These are phyloP conservation scores for Sugiyamaella floridensis DNA, from an alignment of 805 yeast genomes.

Conservation along the genomic window DNA sequence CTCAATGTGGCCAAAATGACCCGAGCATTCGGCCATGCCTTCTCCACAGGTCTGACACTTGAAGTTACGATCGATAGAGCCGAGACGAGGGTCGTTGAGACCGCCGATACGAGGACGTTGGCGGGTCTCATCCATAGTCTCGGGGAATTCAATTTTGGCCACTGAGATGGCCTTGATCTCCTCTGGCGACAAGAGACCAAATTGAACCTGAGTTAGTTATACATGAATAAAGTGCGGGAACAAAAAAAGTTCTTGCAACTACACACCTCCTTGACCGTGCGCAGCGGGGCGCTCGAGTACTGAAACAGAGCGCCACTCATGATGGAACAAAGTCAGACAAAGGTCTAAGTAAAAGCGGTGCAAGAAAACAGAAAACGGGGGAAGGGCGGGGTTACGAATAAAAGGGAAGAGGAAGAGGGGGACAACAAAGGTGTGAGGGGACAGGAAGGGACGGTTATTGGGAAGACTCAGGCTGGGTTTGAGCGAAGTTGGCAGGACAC, in stretches of 20 bases:
- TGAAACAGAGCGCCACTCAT: slow-evolving; percentile 55
- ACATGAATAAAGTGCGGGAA: background rate
- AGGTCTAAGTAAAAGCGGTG: background rate
- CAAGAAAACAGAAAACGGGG: background rate
- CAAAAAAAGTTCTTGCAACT: background rate
- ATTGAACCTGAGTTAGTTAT: slow-evolving; percentile 57
- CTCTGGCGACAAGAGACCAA: slow-evolving; percentile 96
- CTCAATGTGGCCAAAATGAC: slow-evolving; percentile 98
- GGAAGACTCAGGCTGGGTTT: background rate
- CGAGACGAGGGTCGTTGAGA: slow-evolving; percentile 91
- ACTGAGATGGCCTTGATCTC: slow-evolving; percentile 96
- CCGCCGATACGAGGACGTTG: slow-evolving; percentile 96
- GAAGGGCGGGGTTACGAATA: background rate
- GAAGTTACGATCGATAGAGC: slow-evolving; percentile 93
- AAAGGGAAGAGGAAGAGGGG: background rate
- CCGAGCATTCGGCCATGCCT: slow-evolving; percentile 98
- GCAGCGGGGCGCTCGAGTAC: slow-evolving; percentile 96
- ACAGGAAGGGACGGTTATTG: background rate
- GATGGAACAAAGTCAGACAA: background rate
- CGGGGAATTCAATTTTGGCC: slow-evolving; percentile 96
- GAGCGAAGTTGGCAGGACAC: background rate
- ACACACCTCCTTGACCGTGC: slow-evolving; percentile 90
- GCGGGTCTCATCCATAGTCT: slow-evolving; percentile 98
- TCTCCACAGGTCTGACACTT: slow-evolving; percentile 99
- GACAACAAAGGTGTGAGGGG: background rate